Base-by-base conservation (phyloP, 2,329 filamentous ascomycete genomes). In the Periconia macrospinosa region DNA sequence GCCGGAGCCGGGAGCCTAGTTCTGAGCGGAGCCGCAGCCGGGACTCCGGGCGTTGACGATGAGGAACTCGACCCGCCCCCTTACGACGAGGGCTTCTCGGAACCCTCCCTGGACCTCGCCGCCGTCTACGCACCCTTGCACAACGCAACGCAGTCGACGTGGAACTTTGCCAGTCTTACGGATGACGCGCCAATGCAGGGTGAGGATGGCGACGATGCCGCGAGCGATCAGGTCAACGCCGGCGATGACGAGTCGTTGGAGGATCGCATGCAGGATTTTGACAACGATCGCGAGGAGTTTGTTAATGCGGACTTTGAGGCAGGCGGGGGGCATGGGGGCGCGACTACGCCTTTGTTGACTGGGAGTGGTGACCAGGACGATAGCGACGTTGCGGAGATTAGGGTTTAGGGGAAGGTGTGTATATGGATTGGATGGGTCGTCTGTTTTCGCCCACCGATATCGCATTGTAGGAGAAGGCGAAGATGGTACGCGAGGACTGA, bases 11-110 rank as follows among this genome's bases (percentile, higher is more conserved):
- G 49, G 68, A 73, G 51, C 58, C 65, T 42, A 69, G 64, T 49
- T 60, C 67, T 54, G 68, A 72, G 58, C 58, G 69, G 57, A 73
- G 69, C 51, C 64, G 69, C 30, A 72, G 68, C 56, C 62, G 70
- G 27, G 70, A 70, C 50, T 59, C 63, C 55, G 53, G 68, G 61
- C 35, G 63, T 59, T 57, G 65, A 69, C 15, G 43, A 45, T 18
- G 43, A 45, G 23, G 23, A 27, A 27, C 23, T 27, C 23, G 23
- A 27, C 23, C 23, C 23, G 3, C 23, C 23, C 5, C 23, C 23
- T 27, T 27, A 27, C 23, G 23, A 27, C 23, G 23, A 27, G 23
- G 23, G 23, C 23, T 27, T 27, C 23, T 27, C 23, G 23, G 23
- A 27, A 27, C 23, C 23, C 23, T 5, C 23, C 23, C 23, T 27